These are phyloP conservation scores for Rhododendron ovatum DNA, from an alignment of 148 eudicot genomes.

Conservation along the genomic window DNA sequence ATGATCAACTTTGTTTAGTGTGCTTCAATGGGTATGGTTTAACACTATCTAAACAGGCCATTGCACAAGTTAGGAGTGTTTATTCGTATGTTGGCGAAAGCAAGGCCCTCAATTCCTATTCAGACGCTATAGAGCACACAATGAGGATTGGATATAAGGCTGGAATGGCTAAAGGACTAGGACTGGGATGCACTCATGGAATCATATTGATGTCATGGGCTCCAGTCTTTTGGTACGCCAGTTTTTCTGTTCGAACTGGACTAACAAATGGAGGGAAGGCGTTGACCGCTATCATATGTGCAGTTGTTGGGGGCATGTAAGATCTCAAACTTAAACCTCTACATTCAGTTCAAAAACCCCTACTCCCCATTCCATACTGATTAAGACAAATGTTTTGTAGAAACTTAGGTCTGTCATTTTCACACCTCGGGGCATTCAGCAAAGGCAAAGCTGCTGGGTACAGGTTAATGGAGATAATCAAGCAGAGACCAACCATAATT, in stretches of 20 bases:
- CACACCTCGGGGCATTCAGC: slow-evolving; percentile 97
- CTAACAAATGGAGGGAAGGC: slow-evolving; percentile 99
- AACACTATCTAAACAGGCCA: slow-evolving; percentile 46
- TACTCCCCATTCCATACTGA: background rate
- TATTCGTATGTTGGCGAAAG: slow-evolving; percentile 93
- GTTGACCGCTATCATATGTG: slow-evolving; percentile 93
- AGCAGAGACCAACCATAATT: slow-evolving; percentile 77
- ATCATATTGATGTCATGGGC: slow-evolving; percentile 99
- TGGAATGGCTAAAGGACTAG: slow-evolving; percentile 98
- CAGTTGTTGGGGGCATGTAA: slow-evolving; percentile 99
- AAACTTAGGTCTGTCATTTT: slow-evolving; percentile 97
- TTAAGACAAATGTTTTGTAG: slow-evolving; percentile 27
- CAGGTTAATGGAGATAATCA: slow-evolving; percentile 94
- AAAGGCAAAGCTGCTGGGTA: slow-evolving; percentile 97
- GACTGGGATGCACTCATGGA: slow-evolving; percentile 95
- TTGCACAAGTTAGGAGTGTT: slow-evolving; percentile 97
- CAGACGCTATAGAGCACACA: slow-evolving; percentile 90
- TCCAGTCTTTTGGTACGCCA: slow-evolving; percentile 96
- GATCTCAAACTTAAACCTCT: slow-evolving; percentile 14
- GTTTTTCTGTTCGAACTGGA: slow-evolving; percentile 88
- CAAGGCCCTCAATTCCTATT: slow-evolving; percentile 81
- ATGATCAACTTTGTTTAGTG: no score
- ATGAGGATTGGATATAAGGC: slow-evolving; percentile 94
- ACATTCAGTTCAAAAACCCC: background rate
- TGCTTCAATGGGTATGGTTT: background rate